phyloP scores from a whole-genome alignment of 495 filamentous ascomycete species.

The Cudoniella acicularis region DNA sequence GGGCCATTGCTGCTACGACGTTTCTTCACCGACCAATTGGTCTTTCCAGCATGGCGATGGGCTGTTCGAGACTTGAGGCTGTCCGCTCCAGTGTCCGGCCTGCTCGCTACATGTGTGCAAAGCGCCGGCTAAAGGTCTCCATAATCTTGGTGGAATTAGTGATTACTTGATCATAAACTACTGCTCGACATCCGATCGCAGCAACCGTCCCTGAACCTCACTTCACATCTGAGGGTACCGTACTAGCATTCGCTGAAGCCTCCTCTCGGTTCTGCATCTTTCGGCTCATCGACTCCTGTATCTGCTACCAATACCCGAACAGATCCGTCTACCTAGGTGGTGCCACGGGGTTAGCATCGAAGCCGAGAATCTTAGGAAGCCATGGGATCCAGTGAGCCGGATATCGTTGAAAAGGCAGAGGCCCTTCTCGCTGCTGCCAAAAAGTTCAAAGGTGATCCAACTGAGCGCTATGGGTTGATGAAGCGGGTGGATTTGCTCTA shows the following conservation, averaged over 20 bases:
- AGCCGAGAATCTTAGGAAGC: too few relatives aligned
- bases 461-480: constrained; percentile 18
- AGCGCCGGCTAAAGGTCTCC: not conserved
- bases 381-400: not conserved
- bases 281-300: not conserved
- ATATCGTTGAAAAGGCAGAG: constrained; percentile 9
- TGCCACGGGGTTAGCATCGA: too few relatives aligned
- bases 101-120: not conserved
- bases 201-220: too few relatives aligned
- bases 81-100: not conserved
- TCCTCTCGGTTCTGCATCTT: not conserved
- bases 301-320: not conserved
- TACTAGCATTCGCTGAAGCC: too few relatives aligned
- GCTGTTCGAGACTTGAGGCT: too few relatives aligned
- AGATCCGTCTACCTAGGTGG: too few relatives aligned
- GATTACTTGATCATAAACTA: not conserved
- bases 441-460: constrained; percentile 12
- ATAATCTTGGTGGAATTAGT: not conserved
- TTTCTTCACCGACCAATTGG: not conserved
- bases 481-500: constrained; percentile 18
- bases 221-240: too few relatives aligned
- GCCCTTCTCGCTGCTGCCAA: constrained; percentile 17
- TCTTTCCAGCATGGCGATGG: not conserved
- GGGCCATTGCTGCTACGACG: not conserved
- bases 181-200: not conserved